These are phyloP conservation scores for Penicillium sp. DNA, from an alignment of 2,329 filamentous ascomycete species.

Conservation along the genomic window DNA sequence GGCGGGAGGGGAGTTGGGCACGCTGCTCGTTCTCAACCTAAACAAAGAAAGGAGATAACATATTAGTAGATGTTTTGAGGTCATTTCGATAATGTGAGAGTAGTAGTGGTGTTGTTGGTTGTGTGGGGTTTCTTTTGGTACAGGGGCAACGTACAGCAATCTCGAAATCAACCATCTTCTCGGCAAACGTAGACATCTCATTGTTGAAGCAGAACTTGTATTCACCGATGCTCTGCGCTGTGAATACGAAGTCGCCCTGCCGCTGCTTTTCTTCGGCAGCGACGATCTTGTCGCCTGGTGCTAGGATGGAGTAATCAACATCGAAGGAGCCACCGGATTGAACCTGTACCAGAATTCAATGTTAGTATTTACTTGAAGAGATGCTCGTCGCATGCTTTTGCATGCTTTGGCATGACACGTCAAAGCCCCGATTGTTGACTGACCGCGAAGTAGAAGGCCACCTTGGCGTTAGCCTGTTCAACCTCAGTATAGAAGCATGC, in stretches of 20 bases:
- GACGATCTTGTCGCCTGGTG: constrained; percentile 77
- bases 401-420: neutral
- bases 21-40: constrained; percentile 90
- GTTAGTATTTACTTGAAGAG: constrained; percentile 2
- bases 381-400: neutral
- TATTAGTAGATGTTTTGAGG: neutral
- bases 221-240: constrained; percentile 80
- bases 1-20: constrained; percentile 80
- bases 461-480: constrained; percentile 76
- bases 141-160: constrained; percentile 69
- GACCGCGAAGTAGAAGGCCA: constrained; percentile 99
- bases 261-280: constrained; percentile 86
- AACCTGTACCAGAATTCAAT: constrained; percentile 58
- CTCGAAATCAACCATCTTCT: constrained; percentile 98
- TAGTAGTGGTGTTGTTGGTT: neutral
- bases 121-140: neutral
- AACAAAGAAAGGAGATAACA: neutral
- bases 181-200: constrained; percentile 94
- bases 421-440: constrained; percentile 36
- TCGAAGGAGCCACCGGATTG: constrained; percentile 99
- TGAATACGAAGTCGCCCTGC: constrained; percentile 98
- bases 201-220: constrained; percentile 99
- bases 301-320: constrained; percentile 86
- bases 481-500: constrained; percentile 91
- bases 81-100: neutral